Base-by-base conservation (phyloP, 805 yeast genomes). In the Ogataea methanolica region DNA sequence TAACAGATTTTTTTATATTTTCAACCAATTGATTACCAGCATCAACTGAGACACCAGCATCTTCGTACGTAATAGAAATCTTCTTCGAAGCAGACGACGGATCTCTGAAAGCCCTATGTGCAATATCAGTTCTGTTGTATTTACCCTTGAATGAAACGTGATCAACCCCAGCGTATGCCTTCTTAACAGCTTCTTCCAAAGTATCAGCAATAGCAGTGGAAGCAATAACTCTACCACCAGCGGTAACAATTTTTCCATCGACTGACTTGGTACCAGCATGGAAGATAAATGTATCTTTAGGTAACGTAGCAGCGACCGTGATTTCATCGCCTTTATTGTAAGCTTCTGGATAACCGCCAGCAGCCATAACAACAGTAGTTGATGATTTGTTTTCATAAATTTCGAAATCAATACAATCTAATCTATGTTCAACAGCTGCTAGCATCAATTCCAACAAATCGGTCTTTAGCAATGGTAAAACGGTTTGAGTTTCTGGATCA, bases 401-500 rank as follows among this genome's bases (percentile, higher is more conserved):
- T 33, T 74, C 74, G 57, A 79, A 71, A 16, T 71, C 71, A 41
- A 90, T 88, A 31, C 96, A 79, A 63, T 94, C 99, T 55, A 94
- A 78, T 67, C 98, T 79, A 68, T 86, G 96, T 66, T 92, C 96
- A 40, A 94, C 96, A 55, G 96, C 85, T 41, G 98, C 99, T 46
- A 92, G 69, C 79, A 95, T 80, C 41, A 94, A 82, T 68, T 91
- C 89, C 41, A 97, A 94, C 61, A 94, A 76, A 69, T 94, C 99
- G n/a, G 97, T 84, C 41, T 88, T 72, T 53, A 94, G 72, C 61
- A 94, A 75, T 19, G 97, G 97, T 62, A 94, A 73, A 22, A 94
- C 96, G 3, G 97, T 88, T 73, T 94, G 99, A 34, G 98, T 94
- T 72, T 94, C 99, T 56, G 99, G 99, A 67, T 94, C 99, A 53